These are phyloP conservation scores for Kuraishia piskuri DNA, from an alignment of 805 yeast species.

Conservation along the genomic window DNA sequence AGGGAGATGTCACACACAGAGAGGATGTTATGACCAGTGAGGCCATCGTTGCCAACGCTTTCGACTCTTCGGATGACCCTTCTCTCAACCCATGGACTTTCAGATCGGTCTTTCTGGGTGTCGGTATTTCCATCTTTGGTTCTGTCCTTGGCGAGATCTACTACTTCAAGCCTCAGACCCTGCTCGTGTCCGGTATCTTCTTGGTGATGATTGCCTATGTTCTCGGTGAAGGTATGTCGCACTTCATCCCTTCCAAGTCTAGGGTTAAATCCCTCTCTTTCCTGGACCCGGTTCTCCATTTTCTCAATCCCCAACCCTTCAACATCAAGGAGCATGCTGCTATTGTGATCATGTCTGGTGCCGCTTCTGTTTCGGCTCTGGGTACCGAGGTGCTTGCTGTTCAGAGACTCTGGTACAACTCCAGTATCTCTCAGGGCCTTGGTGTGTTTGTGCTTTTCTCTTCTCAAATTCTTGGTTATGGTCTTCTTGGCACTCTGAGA, in stretches of 20 bases:
- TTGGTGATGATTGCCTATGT: slow-evolving; percentile 23
- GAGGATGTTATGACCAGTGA: neutral
- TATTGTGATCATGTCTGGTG: slow-evolving; percentile 44
- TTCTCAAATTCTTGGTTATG: slow-evolving; percentile 59
- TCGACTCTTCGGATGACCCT: slow-evolving; percentile 29
- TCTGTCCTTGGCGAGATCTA: slow-evolving; percentile 25
- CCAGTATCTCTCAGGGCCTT: slow-evolving; percentile 43
- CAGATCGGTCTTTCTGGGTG: slow-evolving; percentile 24
- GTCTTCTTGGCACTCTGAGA: slow-evolving; percentile 56
- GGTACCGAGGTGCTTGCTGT: slow-evolving; percentile 50
- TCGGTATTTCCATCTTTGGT: slow-evolving; percentile 25
- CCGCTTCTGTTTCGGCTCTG: slow-evolving; percentile 39
- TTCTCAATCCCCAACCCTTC: slow-evolving; percentile 54
- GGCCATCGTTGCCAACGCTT: slow-evolving; percentile 13
- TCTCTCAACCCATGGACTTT: slow-evolving; percentile 26
- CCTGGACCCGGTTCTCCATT: neutral
- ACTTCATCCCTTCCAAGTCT: slow-evolving; percentile 17
- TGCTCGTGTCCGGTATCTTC: slow-evolving; percentile 23
- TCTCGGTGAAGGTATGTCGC: slow-evolving; percentile 20
- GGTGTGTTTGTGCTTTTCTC: slow-evolving; percentile 42
- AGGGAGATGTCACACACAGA: neutral
- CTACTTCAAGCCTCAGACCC: slow-evolving; percentile 27
- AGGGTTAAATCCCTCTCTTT: slow-evolving; percentile 5
- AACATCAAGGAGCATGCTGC: slow-evolving; percentile 57
- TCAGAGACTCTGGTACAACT: slow-evolving; percentile 35